A percentile compares a stretch with the other conserved stretches of the same genome.
phyloP scores from a whole-genome alignment of 352 stramenopile genomes.

The Pythium folliculosum region DNA sequence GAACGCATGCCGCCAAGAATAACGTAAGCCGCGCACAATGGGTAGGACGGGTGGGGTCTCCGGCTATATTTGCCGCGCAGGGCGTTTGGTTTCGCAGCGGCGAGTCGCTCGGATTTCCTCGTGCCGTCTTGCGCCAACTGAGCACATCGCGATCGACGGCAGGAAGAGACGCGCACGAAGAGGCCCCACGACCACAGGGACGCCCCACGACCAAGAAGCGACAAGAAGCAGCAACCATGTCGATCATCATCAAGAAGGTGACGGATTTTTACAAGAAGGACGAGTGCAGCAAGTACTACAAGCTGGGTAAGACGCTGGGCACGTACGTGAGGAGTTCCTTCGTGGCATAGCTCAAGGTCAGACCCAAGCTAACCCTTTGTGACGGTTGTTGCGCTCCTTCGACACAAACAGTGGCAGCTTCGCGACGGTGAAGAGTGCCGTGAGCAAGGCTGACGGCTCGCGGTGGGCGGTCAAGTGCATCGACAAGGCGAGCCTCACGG shows the following conservation, averaged over 20 bases:
- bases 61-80: neutral
- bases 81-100: neutral
- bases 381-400: neutral
- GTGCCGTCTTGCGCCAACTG: neutral
- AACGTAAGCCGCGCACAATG: too few species aligned
- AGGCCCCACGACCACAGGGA: neutral
- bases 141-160: neutral
- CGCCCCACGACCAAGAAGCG: too few species aligned
- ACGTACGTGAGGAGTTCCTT: constrained; percentile 47
- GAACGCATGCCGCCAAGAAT: neutral
- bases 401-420: constrained; percentile 63
- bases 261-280: constrained; percentile 89
- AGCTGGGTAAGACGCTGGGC: constrained; percentile 85
- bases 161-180: neutral
- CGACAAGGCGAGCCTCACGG: constrained; percentile 75
- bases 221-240: constrained; percentile 37
- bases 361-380: neutral
- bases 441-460: constrained; percentile 76
- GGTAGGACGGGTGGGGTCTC: too few species aligned
- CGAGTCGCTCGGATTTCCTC: neutral
- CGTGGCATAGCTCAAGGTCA: neutral
- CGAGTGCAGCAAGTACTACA: constrained; percentile 89
- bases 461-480: constrained; percentile 87
- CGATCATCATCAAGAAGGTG: constrained; percentile 83
- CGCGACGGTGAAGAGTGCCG: constrained; percentile 81